Base-by-base conservation (phyloP, 2,329 filamentous ascomycete species). In the Cercospora sp. region DNA sequence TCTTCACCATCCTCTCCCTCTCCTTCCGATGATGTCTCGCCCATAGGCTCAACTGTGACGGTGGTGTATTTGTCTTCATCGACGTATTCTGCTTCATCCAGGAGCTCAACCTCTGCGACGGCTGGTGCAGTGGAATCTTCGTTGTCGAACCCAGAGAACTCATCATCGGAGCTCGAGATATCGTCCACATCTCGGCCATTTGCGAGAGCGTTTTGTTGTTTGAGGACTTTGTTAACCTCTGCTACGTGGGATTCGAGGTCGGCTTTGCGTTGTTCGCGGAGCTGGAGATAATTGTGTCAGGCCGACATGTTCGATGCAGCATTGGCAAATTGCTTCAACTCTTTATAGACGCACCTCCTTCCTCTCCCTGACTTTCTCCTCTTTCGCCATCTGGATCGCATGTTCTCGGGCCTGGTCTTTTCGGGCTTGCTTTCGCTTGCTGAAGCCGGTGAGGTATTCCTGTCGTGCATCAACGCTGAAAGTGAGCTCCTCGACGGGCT, bases 11-110 rank as follows among this genome's bases (percentile, higher is more conserved):
- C 78, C 34, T 78, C 80, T 21, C 77, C 77, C 3, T 76, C 79
- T 0, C 77, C 68, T n/a, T 82, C 78, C 2, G 55, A 59, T 3
- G 55, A 59, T 13, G 55, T 24, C 3, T 80, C 80, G 70, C 90
- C 90, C 73, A 99, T 93, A 10, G 91, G 90, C 79, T 97, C 94
- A 1, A 99, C 89, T 0, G 92, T 97, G 28, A 99, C 95, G 0
- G 93, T 97, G 0, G 95, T 98, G 79, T 93, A 97, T 77, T 91
- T 91, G 79, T 97, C 94, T 79, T 98, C 95, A 79, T 99, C 95
- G 72, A 97, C 88, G 81, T 97, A 99, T 79, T 98, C 93, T 73
- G 94, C 93, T 78, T 97, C 91, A 73, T 67, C 69, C 5, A 69
- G 68, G 0, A 73, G 66, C n/a, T 70, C 70, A 43, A 73, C 71